phyloP scores from a whole-genome alignment of 208 protist genomes.

The Trypanosoma cruzi region DNA sequence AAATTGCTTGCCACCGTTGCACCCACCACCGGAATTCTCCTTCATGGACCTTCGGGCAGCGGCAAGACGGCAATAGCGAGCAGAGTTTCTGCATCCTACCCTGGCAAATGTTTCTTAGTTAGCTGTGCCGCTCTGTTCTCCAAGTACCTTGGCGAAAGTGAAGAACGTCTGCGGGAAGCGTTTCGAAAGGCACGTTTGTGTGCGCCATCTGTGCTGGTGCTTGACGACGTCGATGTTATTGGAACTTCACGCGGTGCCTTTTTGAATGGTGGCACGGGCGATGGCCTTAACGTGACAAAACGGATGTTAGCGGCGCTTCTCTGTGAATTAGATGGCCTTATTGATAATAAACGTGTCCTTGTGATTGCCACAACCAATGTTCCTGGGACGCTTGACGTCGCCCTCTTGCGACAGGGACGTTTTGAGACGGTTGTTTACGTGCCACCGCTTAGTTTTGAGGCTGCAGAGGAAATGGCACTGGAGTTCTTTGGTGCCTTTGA shows the following conservation, averaged over 20 bases:
- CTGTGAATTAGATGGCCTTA: constrained; percentile 98
- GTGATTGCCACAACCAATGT: constrained; percentile 89
- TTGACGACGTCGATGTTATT: constrained; percentile 87
- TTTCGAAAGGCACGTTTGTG: constrained; percentile 62
- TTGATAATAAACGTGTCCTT: constrained; percentile 85
- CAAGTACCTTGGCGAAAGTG: constrained; percentile 91
- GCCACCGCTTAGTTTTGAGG: constrained; percentile 51
- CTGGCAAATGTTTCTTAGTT: constrained; percentile 65
- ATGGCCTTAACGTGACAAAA: constrained; percentile 51
- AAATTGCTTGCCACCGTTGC: constrained; percentile 36
- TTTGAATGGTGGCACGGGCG: constrained; percentile 23
- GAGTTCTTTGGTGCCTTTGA: constrained; percentile 66
- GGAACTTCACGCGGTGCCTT: constrained; percentile 61
- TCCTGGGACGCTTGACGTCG: constrained; percentile 89
- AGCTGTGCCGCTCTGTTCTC: constrained; percentile 82
- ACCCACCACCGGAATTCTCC: constrained; percentile 74
- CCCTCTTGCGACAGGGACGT: constrained; percentile 96
- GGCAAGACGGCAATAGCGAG: constrained; percentile 75
- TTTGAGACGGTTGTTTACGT: constrained; percentile 82
- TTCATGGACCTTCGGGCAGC: constrained; percentile 83
- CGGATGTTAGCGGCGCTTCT: constrained; percentile 96
- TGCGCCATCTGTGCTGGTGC: constrained; percentile 79
- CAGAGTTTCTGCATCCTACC: constrained; percentile 37
- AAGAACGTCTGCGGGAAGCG: constrained; percentile 77
- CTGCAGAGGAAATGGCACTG: constrained; percentile 46